These are phyloP conservation scores for Malassezia obtusa DNA, from an alignment of 1,284 basidiomycete species.

Conservation along the genomic window DNA sequence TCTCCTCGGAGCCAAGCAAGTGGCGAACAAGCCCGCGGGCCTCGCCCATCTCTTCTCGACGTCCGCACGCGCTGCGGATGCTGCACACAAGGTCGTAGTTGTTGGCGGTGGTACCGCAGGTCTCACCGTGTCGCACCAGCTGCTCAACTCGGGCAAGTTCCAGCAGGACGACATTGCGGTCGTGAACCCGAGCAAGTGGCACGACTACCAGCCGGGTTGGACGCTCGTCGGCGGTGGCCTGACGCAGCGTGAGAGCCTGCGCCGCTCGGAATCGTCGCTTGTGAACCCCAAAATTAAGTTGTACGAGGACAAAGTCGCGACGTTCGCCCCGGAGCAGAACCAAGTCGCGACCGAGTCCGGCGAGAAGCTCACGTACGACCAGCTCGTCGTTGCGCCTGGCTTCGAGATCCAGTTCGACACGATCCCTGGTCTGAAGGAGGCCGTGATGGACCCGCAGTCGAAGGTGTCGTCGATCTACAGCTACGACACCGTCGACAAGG, in stretches of 20 bases:
- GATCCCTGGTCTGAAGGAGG: conserved; percentile 68
- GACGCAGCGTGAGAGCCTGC: conserved; percentile 58
- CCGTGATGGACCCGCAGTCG: conserved; percentile 64
- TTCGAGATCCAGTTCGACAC: conserved; percentile 66
- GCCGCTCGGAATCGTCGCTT: conserved; percentile 55
- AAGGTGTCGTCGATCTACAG: conserved; percentile 90
- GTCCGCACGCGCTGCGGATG: conserved; percentile 1
- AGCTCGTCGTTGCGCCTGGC: conserved; percentile 78
- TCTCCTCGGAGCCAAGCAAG: background rate
- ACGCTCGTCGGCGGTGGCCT: conserved; percentile 85
- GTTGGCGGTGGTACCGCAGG: conserved; percentile 49
- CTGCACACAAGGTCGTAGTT: conserved; percentile 42
- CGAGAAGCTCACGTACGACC: conserved; percentile 66
- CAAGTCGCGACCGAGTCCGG: conserved; percentile 64
- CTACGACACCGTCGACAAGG: conserved; percentile 36
- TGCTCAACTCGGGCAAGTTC: conserved; percentile 53
- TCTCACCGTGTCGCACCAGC: conserved; percentile 46
- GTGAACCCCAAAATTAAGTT: conserved; percentile 58
- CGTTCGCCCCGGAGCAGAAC: conserved; percentile 64
- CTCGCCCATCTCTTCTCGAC: conserved; percentile 6
- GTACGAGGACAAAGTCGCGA: conserved; percentile 63
- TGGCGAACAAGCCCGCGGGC: background rate
- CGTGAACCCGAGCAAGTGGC: conserved; percentile 33
- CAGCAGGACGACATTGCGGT: conserved; percentile 32
- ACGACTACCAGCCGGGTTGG: conserved; percentile 54